phyloP scores from a whole-genome alignment of 345 rosid species.

The Linum tenue region DNA sequence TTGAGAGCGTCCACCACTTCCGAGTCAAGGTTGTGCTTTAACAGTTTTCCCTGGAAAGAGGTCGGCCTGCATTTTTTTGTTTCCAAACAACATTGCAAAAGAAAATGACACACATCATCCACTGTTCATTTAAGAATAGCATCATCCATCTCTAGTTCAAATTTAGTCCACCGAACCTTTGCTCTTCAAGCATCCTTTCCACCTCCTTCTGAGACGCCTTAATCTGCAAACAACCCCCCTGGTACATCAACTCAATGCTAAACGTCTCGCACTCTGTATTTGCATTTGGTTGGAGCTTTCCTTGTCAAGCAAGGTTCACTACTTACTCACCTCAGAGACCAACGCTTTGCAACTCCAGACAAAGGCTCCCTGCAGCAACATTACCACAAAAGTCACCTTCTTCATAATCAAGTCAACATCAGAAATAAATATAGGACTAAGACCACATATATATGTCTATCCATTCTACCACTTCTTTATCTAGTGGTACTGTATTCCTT shows the following conservation, averaged over 20 bases:
- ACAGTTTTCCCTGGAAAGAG: conserved; percentile 74
- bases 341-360: conserved; percentile 88
- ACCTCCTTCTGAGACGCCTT: conserved; percentile 66
- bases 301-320: not conserved
- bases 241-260: not conserved
- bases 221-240: conserved; percentile 34
- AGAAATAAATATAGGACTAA: not conserved
- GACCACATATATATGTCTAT: conserved; percentile 3
- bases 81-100: not conserved
- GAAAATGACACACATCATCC: conserved; percentile 5
- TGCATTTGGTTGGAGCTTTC: not conserved
- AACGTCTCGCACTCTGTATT: not conserved
- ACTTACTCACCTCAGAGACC: conserved; percentile 64
- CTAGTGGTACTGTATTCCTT: not conserved
- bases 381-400: conserved; percentile 1
- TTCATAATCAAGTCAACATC: not conserved
- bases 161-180: conserved; percentile 35
- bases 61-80: conserved; percentile 29
- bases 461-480: not conserved
- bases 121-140: not conserved
- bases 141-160: not conserved
- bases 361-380: conserved; percentile 66
- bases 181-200: conserved; percentile 65
- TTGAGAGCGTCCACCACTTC: conserved; percentile 81
- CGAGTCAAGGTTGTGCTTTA: conserved; percentile 83